Base-by-base conservation (phyloP, 352 stramenopile genomes). In the Halophytophthora batemanensis region DNA sequence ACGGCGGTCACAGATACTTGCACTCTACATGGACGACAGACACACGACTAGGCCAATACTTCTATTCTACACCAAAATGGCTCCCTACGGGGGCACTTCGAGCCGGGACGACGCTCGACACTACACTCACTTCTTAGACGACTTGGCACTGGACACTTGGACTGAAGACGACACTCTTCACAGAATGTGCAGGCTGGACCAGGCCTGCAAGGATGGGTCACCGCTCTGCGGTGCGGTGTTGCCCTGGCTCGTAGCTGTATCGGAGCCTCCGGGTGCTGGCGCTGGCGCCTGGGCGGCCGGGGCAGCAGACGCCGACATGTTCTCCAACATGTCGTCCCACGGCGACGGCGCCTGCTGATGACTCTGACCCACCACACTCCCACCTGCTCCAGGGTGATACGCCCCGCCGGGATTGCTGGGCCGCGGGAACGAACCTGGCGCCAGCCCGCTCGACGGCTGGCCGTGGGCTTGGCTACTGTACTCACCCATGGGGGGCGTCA, bases 261-360 rank as follows among this genome's bases (percentile, higher is more conserved):
- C 33, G 3, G 33, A 38, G 33, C 6, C 33, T 14, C 15, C 33
- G 11, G 33, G 33, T 13, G 22, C 45, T 33, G 22, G 37, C 25
- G 18, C 59, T 39, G 42, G 49, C 25, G 45, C 65, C 66, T 13
- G 52, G 8, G 25, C 25, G 25, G 25, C 25, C 4, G 25, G 25
- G 25, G 25, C 35, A 23, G 53, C 55, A 18, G 69, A 68, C 44
- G 77, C 66, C 3, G 77, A 73, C 58, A 93, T 87, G 40, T 83
- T 83, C 25, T 90, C 82, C 6, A 93, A 56, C 31, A 93, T 68
- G 44, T 84, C 79, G 28, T 90, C 82, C 82, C 82, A 93, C 18
- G 79, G 69, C 28, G 48, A 45, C 17, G 35, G 56, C 2, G 56
- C 43, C 23, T 66, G 59, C 11, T 43, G 2, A 47, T 29, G 36